phyloP scores from a whole-genome alignment of 176 grass and related monocot species.

The Microstegium vimineum region DNA sequence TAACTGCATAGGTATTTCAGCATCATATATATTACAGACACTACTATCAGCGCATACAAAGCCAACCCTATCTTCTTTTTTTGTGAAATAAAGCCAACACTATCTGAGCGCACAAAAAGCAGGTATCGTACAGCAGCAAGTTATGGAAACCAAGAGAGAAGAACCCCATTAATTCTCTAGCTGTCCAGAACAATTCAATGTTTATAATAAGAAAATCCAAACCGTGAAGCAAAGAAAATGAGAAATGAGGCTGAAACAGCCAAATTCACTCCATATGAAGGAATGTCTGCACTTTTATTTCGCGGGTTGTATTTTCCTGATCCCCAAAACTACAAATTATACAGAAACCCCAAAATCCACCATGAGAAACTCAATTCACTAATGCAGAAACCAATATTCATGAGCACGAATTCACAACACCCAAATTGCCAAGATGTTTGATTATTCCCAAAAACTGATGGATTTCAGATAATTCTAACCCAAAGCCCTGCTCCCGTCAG shows the following conservation, averaged over 20 bases:
- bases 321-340: not conserved
- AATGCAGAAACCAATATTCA: not conserved
- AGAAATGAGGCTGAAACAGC: not conserved
- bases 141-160: not conserved
- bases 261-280: not conserved
- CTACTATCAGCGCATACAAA: not conserved
- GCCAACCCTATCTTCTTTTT: too few relatives aligned
- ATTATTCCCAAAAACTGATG: not conserved
- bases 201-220: not conserved
- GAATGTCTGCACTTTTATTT: not conserved
- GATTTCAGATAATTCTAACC: not conserved
- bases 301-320: not conserved
- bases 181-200: not conserved
- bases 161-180: not conserved
- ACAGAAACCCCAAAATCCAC: not conserved
- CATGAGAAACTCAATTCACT: not conserved
- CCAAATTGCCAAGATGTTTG: not conserved
- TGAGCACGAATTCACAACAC: not conserved
- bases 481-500: not conserved
- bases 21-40: not conserved
- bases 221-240: not conserved
- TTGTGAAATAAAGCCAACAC: too few relatives aligned
- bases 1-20: not conserved
- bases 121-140: not conserved
- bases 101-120: not conserved